These are phyloP conservation scores for Craspedostauros australis DNA, from an alignment of 108 stramenopile genomes.

Conservation along the genomic window DNA sequence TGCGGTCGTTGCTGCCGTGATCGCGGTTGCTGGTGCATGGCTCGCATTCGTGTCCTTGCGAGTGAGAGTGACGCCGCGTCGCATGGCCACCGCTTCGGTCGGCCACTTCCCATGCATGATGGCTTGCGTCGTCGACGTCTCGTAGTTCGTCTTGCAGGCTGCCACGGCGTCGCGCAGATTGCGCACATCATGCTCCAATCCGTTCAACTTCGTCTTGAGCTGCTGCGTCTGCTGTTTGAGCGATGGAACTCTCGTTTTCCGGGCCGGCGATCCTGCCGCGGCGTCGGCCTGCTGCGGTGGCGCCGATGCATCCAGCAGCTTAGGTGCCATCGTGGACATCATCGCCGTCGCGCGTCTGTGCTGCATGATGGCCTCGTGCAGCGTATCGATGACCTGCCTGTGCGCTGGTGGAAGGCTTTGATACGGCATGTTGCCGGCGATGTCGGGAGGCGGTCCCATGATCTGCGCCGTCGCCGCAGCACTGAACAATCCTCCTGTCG, in stretches of 20 bases:
- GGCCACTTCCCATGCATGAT: constrained; percentile 68
- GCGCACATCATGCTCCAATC: constrained; percentile 17
- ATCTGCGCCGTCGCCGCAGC: constrained; percentile 12
- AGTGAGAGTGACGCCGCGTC: constrained; percentile 38
- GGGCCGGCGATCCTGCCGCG: constrained; percentile 52
- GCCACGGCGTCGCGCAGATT: constrained; percentile 8
- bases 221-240: constrained; percentile 8
- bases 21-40: background rate
- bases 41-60: constrained; percentile 1
- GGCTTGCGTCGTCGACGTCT: constrained; percentile 23
- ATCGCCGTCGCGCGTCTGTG: constrained; percentile 58
- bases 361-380: constrained; percentile 72
- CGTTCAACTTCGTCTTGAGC: no score
- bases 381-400: constrained; percentile 62
- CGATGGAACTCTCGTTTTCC: constrained; percentile 7
- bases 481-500: constrained; percentile 27
- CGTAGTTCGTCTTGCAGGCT: constrained; percentile 10
- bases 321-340: constrained; percentile 67
- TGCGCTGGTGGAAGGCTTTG: constrained; percentile 45
- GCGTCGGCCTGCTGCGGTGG: constrained; percentile 42
- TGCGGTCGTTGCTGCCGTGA: background rate
- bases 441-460: constrained; percentile 20
- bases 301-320: constrained; percentile 36
- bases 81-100: constrained; percentile 57
- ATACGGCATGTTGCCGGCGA: constrained; percentile 61